phyloP scores from a whole-genome alignment of 345 rosid genomes.

The Salix arbutifolia region DNA sequence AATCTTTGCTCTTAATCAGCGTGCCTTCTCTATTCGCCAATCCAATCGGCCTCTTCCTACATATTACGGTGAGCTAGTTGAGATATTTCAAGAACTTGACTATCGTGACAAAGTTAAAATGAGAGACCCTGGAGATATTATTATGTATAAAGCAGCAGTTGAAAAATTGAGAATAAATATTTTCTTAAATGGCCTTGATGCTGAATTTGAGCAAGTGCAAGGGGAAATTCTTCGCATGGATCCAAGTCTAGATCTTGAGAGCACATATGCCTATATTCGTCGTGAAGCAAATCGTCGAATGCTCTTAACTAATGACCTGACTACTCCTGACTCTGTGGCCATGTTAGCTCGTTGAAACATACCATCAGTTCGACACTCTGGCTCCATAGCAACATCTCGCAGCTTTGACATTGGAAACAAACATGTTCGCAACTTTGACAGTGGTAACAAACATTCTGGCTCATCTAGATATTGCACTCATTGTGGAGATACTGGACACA shows the following conservation, averaged over 20 bases:
- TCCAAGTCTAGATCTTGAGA: no score
- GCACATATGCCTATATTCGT: background rate
- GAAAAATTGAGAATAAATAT: background rate
- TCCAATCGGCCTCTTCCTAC: background rate
- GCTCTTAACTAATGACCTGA: background rate
- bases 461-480: background rate
- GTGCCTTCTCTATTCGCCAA: background rate
- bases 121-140: slow-evolving; percentile 9
- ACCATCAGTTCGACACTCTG: no score
- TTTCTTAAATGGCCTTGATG: no score
- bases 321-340: background rate
- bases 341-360: background rate
- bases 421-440: no score
- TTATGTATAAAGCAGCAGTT: slow-evolving; percentile 1
- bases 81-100: slow-evolving; percentile 14
- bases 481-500: background rate
- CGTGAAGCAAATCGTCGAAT: background rate
- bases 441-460: no score
- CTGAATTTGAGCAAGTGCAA: no score
- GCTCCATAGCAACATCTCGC: no score
- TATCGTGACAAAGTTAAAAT: slow-evolving; percentile 1
- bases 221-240: no score
- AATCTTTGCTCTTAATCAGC: background rate
- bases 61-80: slow-evolving; percentile 8
- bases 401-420: background rate